phyloP scores from a whole-genome alignment of 805 yeast species.

The Yarrowia phangngaensis region DNA sequence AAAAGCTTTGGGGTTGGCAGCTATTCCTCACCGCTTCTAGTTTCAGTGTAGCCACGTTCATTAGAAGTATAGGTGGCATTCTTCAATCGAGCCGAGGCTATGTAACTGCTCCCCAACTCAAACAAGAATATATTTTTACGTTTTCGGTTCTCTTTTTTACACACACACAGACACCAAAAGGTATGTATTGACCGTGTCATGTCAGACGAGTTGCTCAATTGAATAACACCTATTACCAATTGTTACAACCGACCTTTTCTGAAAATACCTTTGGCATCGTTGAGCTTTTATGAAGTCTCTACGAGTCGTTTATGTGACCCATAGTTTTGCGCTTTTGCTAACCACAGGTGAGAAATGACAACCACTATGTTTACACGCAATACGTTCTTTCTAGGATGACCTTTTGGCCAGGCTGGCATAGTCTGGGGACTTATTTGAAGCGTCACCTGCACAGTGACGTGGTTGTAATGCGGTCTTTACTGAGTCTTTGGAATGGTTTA shows the following conservation, averaged over 20 bases:
- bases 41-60: too few species aligned
- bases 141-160: constrained; percentile 15
- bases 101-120: too few species aligned
- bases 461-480: constrained; percentile 25
- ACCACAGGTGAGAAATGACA: constrained; percentile 25
- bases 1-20: too few species aligned
- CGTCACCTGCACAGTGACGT: constrained; percentile 20
- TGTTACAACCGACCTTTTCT: constrained; percentile 24
- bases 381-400: constrained; percentile 10
- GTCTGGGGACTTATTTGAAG: constrained; percentile 3
- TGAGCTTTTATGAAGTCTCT: constrained; percentile 23
- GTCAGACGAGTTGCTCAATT: constrained; percentile 4
- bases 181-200: constrained; percentile 17
- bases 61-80: too few species aligned
- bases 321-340: constrained; percentile 1
- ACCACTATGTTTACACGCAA: too few species aligned
- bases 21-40: too few species aligned
- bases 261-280: constrained; percentile 25
- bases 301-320: too few species aligned
- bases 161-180: constrained; percentile 14
- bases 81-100: too few species aligned
- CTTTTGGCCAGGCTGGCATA: constrained; percentile 25
- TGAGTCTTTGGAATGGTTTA: constrained; percentile 5
- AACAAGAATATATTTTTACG: too few species aligned
- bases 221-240: constrained; percentile 24